phyloP scores from a whole-genome alignment of 306 rosid species.

The Ammopiptanthus mongolicus region DNA sequence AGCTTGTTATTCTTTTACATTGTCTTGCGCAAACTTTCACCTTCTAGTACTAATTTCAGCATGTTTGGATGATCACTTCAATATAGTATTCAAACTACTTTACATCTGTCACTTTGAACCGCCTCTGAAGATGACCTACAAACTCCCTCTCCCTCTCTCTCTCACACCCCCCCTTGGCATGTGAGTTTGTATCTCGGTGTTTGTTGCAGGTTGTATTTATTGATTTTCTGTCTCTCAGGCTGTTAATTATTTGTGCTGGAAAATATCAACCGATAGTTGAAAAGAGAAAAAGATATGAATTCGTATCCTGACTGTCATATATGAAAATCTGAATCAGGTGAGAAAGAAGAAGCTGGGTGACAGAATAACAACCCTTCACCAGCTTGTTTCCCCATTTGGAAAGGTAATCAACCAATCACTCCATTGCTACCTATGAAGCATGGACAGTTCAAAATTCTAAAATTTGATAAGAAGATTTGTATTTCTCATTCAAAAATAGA shows the following conservation, averaged over 20 bases:
- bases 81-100: not conserved
- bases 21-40: not conserved
- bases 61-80: not conserved
- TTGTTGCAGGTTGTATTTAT: slow-evolving; percentile 25
- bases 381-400: slow-evolving; percentile 87
- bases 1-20: not conserved
- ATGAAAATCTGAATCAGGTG: slow-evolving; percentile 43
- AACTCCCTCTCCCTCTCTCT: slow-evolving; percentile 18
- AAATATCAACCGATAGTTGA: not conserved
- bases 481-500: too few relatives aligned
- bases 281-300: not conserved
- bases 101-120: slow-evolving; percentile 24
- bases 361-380: slow-evolving; percentile 86
- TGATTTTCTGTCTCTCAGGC: slow-evolving; percentile 20
- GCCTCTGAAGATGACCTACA: slow-evolving; percentile 54
- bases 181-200: not conserved
- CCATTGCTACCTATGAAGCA: not conserved
- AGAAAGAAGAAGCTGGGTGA: slow-evolving; percentile 92
- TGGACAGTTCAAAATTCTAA: too few relatives aligned
- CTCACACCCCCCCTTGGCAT: not conserved
- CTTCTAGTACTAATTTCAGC: not conserved
- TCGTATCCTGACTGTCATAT: not conserved
- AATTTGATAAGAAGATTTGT: too few relatives aligned
- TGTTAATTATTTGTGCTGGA: slow-evolving; percentile 23
- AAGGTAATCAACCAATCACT: slow-evolving; percentile 44